Percentiles rank a stretch among this genome's conserved stretches.
Conservation (phyloP, 805 yeast species). For the Candida ponderosae region DNA sequence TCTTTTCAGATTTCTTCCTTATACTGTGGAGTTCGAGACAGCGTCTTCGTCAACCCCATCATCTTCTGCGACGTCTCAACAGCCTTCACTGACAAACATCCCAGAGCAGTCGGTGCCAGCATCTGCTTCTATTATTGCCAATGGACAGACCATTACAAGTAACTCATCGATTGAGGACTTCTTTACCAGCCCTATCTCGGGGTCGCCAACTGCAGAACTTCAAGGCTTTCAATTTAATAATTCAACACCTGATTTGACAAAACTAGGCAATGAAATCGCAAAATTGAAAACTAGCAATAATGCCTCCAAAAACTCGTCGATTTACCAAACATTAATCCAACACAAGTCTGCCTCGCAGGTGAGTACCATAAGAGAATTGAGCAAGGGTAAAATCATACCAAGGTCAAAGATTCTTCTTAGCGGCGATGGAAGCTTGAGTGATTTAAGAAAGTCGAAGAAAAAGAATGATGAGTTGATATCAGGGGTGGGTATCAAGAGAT, state of each 20-base stretch:
- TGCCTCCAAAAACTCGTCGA: not conserved
- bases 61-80: not conserved
- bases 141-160: constrained; percentile 3
- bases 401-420: constrained; percentile 2
- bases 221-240: constrained; percentile 1
- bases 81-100: constrained; percentile 15
- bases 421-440: constrained; percentile 1
- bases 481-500: constrained; percentile 18
- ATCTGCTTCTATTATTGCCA: constrained; percentile 4
- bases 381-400: constrained; percentile 3
- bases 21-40: constrained; percentile 53
- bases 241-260: not conserved
- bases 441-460: constrained; percentile 2
- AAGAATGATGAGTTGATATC: constrained; percentile 10
- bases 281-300: not conserved
- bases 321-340: not conserved
- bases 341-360: not conserved
- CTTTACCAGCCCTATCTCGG: constrained; percentile 4
- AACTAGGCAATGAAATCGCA: not conserved
- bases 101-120: constrained; percentile 5
- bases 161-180: constrained; percentile 20
- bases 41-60: not conserved
- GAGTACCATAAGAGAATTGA: not conserved
- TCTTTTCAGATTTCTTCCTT: constrained; percentile 66
- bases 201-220: not conserved